phyloP scores from a whole-genome alignment of 768 basidiomycete genomes.

The Russula compacta region DNA sequence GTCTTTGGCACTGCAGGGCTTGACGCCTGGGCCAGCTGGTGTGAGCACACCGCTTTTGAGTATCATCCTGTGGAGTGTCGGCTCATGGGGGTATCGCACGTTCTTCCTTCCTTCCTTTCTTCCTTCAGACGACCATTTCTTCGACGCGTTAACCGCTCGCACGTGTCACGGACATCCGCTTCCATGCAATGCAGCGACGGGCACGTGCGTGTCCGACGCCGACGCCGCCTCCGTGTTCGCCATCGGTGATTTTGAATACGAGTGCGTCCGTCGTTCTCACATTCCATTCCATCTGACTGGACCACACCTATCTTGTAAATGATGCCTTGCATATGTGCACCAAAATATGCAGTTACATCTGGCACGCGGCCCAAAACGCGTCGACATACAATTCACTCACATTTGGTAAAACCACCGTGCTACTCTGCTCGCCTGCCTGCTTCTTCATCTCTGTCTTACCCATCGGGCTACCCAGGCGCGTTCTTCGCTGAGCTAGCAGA shows the following conservation, averaged over 20 bases:
- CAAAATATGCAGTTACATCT: conserved; percentile 34
- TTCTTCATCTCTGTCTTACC: background rate
- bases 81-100: too few species aligned
- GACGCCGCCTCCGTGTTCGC: conserved; percentile 31
- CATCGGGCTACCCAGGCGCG: conserved; percentile 27
- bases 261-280: conserved; percentile 22
- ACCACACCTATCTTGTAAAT: too few species aligned
- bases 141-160: conserved; percentile 42
- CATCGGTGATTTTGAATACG: conserved; percentile 35
- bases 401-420: conserved; percentile 27
- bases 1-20: conserved; percentile 35
- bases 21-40: conserved; percentile 39
- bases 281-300: background rate
- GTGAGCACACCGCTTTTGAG: conserved; percentile 13
- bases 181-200: conserved; percentile 34
- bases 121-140: conserved; percentile 38
- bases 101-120: conserved; percentile 20
- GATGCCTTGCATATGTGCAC: too few species aligned
- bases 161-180: conserved; percentile 38
- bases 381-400: conserved; percentile 36
- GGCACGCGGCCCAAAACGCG: conserved; percentile 38
- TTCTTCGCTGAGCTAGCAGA: conserved; percentile 37
- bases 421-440: background rate
- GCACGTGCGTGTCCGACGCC: conserved; percentile 33
- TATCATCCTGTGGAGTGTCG: background rate